A percentile compares a stretch with the other conserved stretches of the same genome.
These are phyloP conservation scores for Paracamarosporium sp. DNA, from an alignment of 2,329 filamentous ascomycete genomes.

Conservation along the genomic window DNA sequence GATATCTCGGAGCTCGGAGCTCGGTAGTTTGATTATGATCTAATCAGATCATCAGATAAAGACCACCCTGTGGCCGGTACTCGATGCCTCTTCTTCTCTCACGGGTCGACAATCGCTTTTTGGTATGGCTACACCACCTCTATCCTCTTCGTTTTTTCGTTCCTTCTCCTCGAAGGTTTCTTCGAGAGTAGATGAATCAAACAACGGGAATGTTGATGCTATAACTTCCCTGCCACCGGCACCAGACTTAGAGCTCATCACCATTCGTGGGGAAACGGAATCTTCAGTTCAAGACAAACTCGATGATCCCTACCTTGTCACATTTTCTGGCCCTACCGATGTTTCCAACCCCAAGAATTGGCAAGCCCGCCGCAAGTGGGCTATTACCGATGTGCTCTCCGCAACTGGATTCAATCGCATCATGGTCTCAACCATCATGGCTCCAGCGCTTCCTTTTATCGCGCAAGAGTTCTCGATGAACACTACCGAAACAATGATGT, in stretches of 20 bases:
- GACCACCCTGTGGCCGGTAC: too few relatives aligned
- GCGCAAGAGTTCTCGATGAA: conserved; percentile 28
- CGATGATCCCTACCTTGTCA: conserved; percentile 25
- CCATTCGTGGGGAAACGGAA: not conserved
- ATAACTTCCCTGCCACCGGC: not conserved
- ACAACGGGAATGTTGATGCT: not conserved
- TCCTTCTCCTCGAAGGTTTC: not conserved
- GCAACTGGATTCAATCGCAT: conserved; percentile 36
- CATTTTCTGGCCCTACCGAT: conserved; percentile 19
- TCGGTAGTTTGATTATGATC: not conserved
- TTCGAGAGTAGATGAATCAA: too few relatives aligned
- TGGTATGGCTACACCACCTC: too few relatives aligned
- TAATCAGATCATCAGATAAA: conserved; percentile 16
- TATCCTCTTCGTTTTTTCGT: not conserved
- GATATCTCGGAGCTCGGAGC: conserved; percentile 4
- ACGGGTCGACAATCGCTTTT: too few relatives aligned
- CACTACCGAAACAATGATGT: conserved; percentile 28
- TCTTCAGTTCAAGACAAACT: not conserved
- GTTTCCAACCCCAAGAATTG: conserved; percentile 30
- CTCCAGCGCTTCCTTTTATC: conserved; percentile 29
- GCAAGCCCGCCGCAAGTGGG: conserved; percentile 24
- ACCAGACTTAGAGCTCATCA: conserved; percentile 7
- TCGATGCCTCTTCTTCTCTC: too few relatives aligned
- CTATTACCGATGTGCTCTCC: conserved; percentile 28
- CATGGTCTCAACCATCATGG: conserved; percentile 41